Percentiles rank a stretch among this genome's conserved stretches.
These are phyloP conservation scores for Cadophora sp. DNA, from an alignment of 2,329 filamentous ascomycete species.

Conservation along the genomic window DNA sequence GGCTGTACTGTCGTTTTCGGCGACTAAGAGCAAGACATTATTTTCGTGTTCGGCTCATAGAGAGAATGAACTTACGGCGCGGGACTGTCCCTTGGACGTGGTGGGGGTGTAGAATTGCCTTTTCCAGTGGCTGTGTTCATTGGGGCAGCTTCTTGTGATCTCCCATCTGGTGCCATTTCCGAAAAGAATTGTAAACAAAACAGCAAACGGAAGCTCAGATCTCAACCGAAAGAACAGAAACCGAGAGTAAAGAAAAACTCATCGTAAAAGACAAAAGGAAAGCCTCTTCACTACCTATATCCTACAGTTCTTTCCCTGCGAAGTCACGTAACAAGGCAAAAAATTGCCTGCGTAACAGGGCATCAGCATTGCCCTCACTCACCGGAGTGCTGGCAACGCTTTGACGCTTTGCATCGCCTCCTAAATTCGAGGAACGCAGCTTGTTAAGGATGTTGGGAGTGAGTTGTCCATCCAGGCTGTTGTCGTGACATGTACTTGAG, in stretches of 20 bases:
- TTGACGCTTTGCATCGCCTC: constrained; percentile 4
- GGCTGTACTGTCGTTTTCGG: not conserved
- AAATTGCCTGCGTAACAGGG: not conserved
- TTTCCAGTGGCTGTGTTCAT: too few relatives aligned
- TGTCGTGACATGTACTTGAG: not conserved
- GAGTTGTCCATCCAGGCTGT: not conserved
- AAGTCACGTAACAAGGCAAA: not conserved
- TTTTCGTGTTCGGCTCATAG: too few relatives aligned
- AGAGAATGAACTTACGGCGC: not conserved
- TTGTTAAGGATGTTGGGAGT: not conserved
- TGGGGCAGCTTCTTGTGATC: not conserved
- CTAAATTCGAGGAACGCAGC: too few relatives aligned
- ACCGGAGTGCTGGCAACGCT: constrained; percentile 9
- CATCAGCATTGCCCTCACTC: not conserved
- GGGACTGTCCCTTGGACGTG: not conserved
- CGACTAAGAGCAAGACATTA: not conserved
- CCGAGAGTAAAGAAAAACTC: not conserved
- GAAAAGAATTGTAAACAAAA: not conserved
- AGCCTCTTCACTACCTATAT: not conserved
- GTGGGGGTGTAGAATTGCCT: not conserved
- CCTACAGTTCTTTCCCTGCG: not conserved
- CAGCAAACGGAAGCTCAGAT: not conserved
- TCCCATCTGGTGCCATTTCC: not conserved
- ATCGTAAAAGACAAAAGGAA: too few relatives aligned
- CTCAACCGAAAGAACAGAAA: not conserved